Conservation (phyloP, 1,284 basidiomycete genomes). For the Abortiporus biennis region DNA sequence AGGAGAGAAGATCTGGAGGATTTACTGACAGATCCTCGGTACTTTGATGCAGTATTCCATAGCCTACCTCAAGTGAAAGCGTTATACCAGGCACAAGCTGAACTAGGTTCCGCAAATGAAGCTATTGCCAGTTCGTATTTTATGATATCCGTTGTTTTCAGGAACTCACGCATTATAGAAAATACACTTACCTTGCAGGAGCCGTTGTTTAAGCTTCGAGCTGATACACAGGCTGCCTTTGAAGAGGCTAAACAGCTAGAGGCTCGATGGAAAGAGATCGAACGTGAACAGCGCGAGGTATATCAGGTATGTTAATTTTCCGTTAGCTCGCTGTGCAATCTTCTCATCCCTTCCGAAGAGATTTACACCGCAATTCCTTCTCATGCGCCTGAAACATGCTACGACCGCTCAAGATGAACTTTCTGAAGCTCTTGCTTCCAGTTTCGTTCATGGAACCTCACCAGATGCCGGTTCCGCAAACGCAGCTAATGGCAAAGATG, state of each 20-base stretch:
- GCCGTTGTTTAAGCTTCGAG: slow-evolving; percentile 62
- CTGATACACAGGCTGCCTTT: slow-evolving; percentile 80
- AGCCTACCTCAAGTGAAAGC: slow-evolving; percentile 68
- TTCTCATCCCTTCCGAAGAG: slow-evolving; percentile 43
- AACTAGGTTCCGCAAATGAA: slow-evolving; percentile 79
- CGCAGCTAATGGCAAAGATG: slow-evolving; percentile 43
- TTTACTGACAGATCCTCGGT: slow-evolving; percentile 70
- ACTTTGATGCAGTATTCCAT: slow-evolving; percentile 85
- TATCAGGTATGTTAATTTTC: slow-evolving; percentile 62
- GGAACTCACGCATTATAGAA: slow-evolving; percentile 33
- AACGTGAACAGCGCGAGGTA: slow-evolving; percentile 79
- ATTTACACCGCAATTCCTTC: slow-evolving; percentile 79
- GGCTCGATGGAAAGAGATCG: slow-evolving; percentile 76
- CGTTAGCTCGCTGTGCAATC: background rate
- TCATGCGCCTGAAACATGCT: slow-evolving; percentile 80
- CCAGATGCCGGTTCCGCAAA: slow-evolving; percentile 23
- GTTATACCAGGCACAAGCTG: slow-evolving; percentile 69
- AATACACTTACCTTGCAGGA: slow-evolving; percentile 75
- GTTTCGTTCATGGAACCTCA: slow-evolving; percentile 65
- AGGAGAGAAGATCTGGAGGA: slow-evolving; percentile 88
- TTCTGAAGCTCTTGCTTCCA: slow-evolving; percentile 76
- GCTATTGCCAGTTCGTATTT: slow-evolving; percentile 66
- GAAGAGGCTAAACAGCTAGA: slow-evolving; percentile 79
- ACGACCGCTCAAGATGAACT: slow-evolving; percentile 84
- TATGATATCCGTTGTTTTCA: background rate